Base-by-base conservation (phyloP, 805 yeast species). In the Brettanomyces bruxellensis region DNA sequence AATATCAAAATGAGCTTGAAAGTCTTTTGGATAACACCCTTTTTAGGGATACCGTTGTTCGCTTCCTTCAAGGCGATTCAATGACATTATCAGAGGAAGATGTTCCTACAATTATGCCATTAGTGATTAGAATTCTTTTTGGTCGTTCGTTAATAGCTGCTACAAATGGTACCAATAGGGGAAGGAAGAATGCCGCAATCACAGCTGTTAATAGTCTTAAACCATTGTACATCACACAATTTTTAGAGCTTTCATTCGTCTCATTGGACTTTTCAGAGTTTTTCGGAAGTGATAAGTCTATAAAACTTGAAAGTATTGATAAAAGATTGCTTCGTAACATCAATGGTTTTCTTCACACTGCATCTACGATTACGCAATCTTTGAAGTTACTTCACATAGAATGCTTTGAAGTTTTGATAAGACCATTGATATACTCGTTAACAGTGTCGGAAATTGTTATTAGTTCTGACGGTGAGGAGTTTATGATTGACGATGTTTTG, bases 11-110 rank as follows among this genome's bases (percentile, higher is more conserved):
- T 49, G 82, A 83, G 53, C 67, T 93, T 55, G 73, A 67, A 41
- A 89, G 83, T 51, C 64, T 93, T 48, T 67, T 91, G 14, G 96
- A 91, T 60, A 95, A 88, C 50, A 76, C 86, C 2, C 68, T 83
- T 14, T 90, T 88, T 68, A 78, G 88, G 48, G 99, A 93, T 64
- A 97, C 90, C 63, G 67, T 90, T 30, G 70, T 85, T 22, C 75
- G 73, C 14, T 73, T 93, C 37, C 65, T 86, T 18, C 71, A 75
- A 18, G 71, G 70, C 36, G 68, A 73, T 22, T 78, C 73, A 4
- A 73, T 79, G 7, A 66, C 65, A 14, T 71, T 89, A 45, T 87
- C 84, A 51, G 71, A 69, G 6, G 69, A 69, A 3, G 97, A 93
- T 58, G 67, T 73, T 13, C 67, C 61, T 2, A 61, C 51, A 1